Evolutionary conservation across 1,139 yeast species (phyloP), one percentile per base, ranked within the genome.

Genomic region (Saccharomycopsis crataegensis): DNA sequence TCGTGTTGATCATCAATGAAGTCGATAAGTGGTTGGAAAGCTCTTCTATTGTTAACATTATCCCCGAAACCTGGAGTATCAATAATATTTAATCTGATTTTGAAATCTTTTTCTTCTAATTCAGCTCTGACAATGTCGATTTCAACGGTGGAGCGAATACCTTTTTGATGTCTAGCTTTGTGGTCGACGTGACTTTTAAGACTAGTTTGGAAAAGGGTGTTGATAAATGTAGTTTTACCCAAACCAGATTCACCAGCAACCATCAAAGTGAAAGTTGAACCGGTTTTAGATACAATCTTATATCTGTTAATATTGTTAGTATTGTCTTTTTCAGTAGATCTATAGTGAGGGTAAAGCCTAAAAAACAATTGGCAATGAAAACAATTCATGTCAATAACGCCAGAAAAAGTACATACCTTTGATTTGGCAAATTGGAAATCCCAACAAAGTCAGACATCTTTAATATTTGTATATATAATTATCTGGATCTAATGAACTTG

Each of bases 11-110:
- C 99, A 70, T 93, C 99, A 59, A 93, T 80, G 65, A 91, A 93
- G 68, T 91, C 97, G 57, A 90, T 79, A 62, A 94, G 83, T 43
- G 97, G 93, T 62, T 86, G 86, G 97, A 97, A 94, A 53, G 96
- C 81, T 65, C 88, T 93, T 64, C 79, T 82, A 72, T 93, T 93
- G 75, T 93, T 86, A 63, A 93, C 95, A 67, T 90, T 89, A 71
- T 91, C 96, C 59, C 99, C 99, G 67, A 93, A 90, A 1, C 99
- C 99, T 16, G 99, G 99, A 8, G 99, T 93, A 70, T 93, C 99
- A 63, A 94, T 82, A 58, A 93, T 78, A 65, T 93, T 93, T 61
- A 94, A 79, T 59, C 94, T 81, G 62, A 93, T 78, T 64, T 79
- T 80, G 73, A 93, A 93, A 66, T 86, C 87, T 71, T 89, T 88